These are phyloP conservation scores for Candida succiphila DNA, from an alignment of 805 yeast genomes.

Conservation along the genomic window DNA sequence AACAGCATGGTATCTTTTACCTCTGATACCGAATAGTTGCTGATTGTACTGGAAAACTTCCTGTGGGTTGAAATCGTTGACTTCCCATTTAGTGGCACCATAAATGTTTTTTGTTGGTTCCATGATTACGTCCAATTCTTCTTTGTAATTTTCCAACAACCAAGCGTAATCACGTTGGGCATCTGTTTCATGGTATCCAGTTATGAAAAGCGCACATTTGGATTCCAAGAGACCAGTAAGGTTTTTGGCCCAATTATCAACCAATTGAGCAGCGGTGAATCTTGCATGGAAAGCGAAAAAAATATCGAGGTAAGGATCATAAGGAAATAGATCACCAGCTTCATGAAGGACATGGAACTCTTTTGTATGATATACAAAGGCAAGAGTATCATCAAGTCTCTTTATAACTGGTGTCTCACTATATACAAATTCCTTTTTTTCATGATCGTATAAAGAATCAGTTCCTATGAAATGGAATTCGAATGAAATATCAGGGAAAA, in stretches of 20 bases:
- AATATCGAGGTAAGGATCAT: conserved; percentile 90
- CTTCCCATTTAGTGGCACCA: conserved; percentile 88
- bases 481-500: conserved; percentile 74
- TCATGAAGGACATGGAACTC: conserved; percentile 88
- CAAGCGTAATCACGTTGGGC: conserved; percentile 60
- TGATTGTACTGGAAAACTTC: conserved; percentile 91
- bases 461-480: conserved; percentile 94
- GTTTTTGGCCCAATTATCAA: conserved; percentile 75
- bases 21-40: conserved; percentile 84
- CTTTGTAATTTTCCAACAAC: conserved; percentile 52
- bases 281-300: conserved; percentile 97
- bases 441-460: conserved; percentile 72
- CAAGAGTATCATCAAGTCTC: conserved; percentile 63
- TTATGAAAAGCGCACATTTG: conserved; percentile 84
- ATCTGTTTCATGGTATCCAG: conserved; percentile 81
- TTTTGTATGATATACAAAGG: conserved; percentile 77
- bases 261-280: conserved; percentile 69
- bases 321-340: conserved; percentile 92
- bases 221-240: conserved; percentile 84
- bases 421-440: conserved; percentile 49
- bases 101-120: conserved; percentile 64
- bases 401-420: conserved; percentile 58
- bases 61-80: conserved; percentile 85
- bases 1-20: conserved; percentile 92
- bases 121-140: conserved; percentile 76